A percentile compares a stretch with the other conserved stretches of the same genome.
Conservation (phyloP, 495 filamentous ascomycete genomes). For the Xylaria sp. region DNA sequence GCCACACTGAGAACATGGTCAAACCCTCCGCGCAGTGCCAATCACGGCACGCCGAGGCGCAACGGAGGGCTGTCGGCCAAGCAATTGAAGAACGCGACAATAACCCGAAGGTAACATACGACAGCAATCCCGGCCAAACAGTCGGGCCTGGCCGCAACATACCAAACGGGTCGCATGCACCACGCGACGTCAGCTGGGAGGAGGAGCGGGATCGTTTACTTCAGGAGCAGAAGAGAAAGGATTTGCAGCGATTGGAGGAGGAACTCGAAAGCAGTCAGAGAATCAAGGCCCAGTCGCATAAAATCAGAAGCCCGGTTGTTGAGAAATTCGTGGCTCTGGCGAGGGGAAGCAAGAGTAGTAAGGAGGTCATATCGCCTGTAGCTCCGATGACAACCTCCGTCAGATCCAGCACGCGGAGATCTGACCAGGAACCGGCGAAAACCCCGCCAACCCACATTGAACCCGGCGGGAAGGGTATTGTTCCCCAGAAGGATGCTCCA, state of each 20-base stretch:
- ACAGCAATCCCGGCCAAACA: not conserved
- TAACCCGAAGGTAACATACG: not conserved
- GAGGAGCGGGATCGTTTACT: conserved; percentile 52
- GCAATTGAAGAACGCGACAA: not conserved
- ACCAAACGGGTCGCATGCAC: not conserved
- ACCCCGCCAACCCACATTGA: conserved; percentile 38
- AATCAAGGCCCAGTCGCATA: conserved; percentile 25
- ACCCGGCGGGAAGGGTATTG: conserved; percentile 48
- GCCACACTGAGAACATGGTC: not conserved
- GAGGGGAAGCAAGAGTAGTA: conserved; percentile 40
- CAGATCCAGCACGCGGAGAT: conserved; percentile 17
- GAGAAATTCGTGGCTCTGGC: conserved; percentile 49
- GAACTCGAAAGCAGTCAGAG: conserved; percentile 45
- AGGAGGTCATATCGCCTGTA: conserved; percentile 37
- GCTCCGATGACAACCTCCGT: conserved; percentile 21
- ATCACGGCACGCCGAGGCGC: conserved; percentile 33
- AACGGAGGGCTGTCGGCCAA: conserved; percentile 6
- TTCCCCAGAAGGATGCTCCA: conserved; percentile 78
- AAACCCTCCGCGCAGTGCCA: conserved; percentile 21
- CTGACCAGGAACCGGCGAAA: conserved; percentile 29
- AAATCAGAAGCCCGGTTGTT: conserved; percentile 45
- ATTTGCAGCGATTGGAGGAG: conserved; percentile 51
- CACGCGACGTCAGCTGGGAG: conserved; percentile 20
- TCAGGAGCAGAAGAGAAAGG: conserved; percentile 55
- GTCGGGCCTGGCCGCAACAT: conserved; percentile 18